Conservation (phyloP, 805 yeast genomes). For the Ogataea ganodermae region DNA sequence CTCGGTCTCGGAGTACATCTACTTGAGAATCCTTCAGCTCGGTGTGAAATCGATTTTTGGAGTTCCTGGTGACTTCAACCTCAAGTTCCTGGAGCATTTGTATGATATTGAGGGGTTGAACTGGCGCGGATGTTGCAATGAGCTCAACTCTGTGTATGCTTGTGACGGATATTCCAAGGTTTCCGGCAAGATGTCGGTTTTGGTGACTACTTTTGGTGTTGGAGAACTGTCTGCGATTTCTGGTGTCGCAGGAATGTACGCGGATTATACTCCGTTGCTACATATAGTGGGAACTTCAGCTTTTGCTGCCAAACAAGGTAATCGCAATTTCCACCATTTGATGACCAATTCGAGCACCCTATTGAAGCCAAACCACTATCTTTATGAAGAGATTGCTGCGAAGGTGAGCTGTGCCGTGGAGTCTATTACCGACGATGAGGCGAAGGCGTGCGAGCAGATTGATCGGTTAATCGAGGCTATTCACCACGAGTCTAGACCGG, state of each 20-base stretch:
- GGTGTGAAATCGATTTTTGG: conserved; percentile 52
- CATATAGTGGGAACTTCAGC: conserved; percentile 52
- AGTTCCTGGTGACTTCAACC: conserved; percentile 63
- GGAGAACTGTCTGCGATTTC: conserved; percentile 54
- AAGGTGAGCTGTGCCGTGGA: conserved; percentile 58
- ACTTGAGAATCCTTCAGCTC: conserved; percentile 44
- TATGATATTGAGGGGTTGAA: conserved; percentile 34
- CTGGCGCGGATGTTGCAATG: conserved; percentile 52
- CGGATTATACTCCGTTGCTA: conserved; percentile 48
- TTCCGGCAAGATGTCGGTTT: conserved; percentile 38
- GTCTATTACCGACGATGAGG: conserved; percentile 44
- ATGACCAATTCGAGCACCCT: conserved; percentile 53
- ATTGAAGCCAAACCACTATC: conserved; percentile 61
- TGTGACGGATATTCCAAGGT: conserved; percentile 49
- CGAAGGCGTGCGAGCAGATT: conserved; percentile 58
- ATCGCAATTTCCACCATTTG: conserved; percentile 54
- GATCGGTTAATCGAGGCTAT: conserved; percentile 66
- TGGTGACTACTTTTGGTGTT: conserved; percentile 52
- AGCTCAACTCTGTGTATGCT: conserved; percentile 52
- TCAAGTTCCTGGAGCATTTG: conserved; percentile 48
- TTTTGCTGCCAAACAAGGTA: conserved; percentile 21
- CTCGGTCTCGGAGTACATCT: conserved; percentile 47
- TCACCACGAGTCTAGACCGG: conserved; percentile 69
- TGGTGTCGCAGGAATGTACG: conserved; percentile 50
- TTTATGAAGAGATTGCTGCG: conserved; percentile 63